phyloP scores from a whole-genome alignment of 2,329 filamentous ascomycete genomes.

The Colletotrichum karsti region DNA sequence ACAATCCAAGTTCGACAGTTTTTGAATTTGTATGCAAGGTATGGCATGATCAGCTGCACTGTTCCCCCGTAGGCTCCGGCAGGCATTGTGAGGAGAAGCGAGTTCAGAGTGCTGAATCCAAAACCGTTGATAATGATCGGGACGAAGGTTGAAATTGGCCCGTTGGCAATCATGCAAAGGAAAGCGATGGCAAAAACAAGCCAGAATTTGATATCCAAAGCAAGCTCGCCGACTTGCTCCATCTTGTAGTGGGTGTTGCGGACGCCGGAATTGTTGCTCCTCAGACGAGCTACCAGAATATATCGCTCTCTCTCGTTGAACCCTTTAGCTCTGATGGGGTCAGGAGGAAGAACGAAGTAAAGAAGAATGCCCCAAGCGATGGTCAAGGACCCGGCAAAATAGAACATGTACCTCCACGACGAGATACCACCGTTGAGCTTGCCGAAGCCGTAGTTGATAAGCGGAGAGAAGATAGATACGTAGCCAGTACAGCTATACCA shows the following conservation, averaged over 20 bases:
- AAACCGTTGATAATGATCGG: conserved; percentile 55
- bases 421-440: conserved; percentile 35
- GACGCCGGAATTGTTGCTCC: conserved; percentile 46
- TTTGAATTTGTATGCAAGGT: conserved; percentile 46
- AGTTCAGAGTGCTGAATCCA: conserved; percentile 52
- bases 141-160: conserved; percentile 52
- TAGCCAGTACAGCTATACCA: conserved; percentile 49
- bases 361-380: conserved; percentile 34
- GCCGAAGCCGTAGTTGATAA: conserved; percentile 44
- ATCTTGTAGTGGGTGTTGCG: conserved; percentile 53
- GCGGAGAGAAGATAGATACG: conserved; percentile 41
- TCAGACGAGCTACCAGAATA: conserved; percentile 37
- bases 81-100: conserved; percentile 51
- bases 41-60: conserved; percentile 47
- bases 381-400: conserved; percentile 42
- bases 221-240: conserved; percentile 48
- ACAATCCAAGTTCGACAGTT: conserved; percentile 47
- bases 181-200: conserved; percentile 46
- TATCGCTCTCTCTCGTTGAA: conserved; percentile 39
- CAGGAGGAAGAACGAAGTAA: conserved; percentile 38
- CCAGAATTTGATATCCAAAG: conserved; percentile 47
- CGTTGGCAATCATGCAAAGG: conserved; percentile 52
- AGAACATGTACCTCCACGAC: conserved; percentile 44
- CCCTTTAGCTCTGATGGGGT: conserved; percentile 38
- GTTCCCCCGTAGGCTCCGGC: conserved; percentile 46